phyloP scores from a whole-genome alignment of 2,329 filamentous ascomycete species.

The Truncatella angustata region DNA sequence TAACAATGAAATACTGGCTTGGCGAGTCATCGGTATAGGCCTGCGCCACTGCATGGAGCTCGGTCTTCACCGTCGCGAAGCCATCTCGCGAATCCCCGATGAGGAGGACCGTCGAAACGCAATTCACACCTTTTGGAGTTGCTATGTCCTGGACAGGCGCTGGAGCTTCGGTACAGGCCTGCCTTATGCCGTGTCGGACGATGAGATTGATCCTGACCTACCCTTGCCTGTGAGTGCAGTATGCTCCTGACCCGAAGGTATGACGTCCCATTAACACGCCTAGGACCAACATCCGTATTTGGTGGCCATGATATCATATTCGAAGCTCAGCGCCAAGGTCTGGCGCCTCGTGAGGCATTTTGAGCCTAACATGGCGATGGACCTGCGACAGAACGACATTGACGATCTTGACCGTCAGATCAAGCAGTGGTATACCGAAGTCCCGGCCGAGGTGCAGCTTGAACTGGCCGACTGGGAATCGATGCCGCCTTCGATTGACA shows the following conservation, averaged over 20 bases:
- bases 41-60: constrained; percentile 76
- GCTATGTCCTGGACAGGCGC: constrained; percentile 79
- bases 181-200: constrained; percentile 81
- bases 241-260: not conserved
- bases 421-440: constrained; percentile 78
- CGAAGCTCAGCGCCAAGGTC: constrained; percentile 78
- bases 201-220: constrained; percentile 77
- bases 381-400: constrained; percentile 71
- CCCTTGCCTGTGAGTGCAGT: constrained; percentile 69
- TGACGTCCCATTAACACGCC: constrained; percentile 17
- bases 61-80: constrained; percentile 78
- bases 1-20: constrained; percentile 82
- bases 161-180: constrained; percentile 91
- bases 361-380: constrained; percentile 57
- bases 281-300: constrained; percentile 65
- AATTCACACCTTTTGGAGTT: constrained; percentile 78
- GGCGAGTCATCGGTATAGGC: constrained; percentile 82
- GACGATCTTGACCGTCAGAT: constrained; percentile 80
- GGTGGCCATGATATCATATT: constrained; percentile 81
- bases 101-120: constrained; percentile 67
- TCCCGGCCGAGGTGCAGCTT: constrained; percentile 56
- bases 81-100: constrained; percentile 66
- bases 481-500: constrained; percentile 25
- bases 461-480: constrained; percentile 58
- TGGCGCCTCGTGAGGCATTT: constrained; percentile 78